Conservation (phyloP, 2,329 filamentous ascomycete species). For the Colletotrichum spinosum region DNA sequence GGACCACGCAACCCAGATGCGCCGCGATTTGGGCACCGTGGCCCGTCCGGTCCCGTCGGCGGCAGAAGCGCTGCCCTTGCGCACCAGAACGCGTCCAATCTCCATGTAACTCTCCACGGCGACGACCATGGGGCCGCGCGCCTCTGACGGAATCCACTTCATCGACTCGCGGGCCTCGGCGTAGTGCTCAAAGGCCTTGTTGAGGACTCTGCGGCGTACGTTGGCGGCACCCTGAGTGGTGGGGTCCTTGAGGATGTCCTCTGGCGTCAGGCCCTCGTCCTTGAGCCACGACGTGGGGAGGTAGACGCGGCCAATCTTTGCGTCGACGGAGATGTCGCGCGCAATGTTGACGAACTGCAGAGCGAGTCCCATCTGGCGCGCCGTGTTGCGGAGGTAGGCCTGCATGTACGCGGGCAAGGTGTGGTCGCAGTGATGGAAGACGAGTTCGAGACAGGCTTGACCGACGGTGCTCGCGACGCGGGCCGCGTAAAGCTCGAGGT, state of each 20-base stretch:
- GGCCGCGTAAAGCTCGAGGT: constrained; percentile 73
- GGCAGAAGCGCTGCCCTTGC: constrained; percentile 13
- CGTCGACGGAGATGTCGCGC: constrained; percentile 77
- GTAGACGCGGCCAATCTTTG: constrained; percentile 74
- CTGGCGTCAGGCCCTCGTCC: constrained; percentile 64
- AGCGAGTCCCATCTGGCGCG: constrained; percentile 76
- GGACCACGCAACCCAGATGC: constrained; percentile 69
- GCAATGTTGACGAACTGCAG: constrained; percentile 84
- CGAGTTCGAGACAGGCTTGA: constrained; percentile 74
- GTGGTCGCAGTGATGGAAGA: constrained; percentile 66
- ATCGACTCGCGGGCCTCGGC: constrained; percentile 66
- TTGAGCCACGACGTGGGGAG: constrained; percentile 73
- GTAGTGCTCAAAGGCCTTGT: constrained; percentile 72
- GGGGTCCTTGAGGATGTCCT: constrained; percentile 65
- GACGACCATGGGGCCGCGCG: constrained; percentile 72
- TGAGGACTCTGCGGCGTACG: constrained; percentile 66
- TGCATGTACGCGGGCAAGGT: constrained; percentile 45
- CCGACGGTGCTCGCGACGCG: constrained; percentile 80
- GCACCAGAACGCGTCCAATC: constrained; percentile 72
- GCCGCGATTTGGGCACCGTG: constrained; percentile 57
- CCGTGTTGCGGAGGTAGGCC: constrained; percentile 63
- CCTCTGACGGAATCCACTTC: constrained; percentile 69
- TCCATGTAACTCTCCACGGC: constrained; percentile 83
- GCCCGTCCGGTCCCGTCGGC: constrained; percentile 46
- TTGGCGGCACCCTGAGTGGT: constrained; percentile 57